Evolutionary conservation across 2,329 filamentous ascomycete genomes (phyloP), one percentile per base, ranked within the genome.

Genomic region (Colletotrichum sp.): DNA sequence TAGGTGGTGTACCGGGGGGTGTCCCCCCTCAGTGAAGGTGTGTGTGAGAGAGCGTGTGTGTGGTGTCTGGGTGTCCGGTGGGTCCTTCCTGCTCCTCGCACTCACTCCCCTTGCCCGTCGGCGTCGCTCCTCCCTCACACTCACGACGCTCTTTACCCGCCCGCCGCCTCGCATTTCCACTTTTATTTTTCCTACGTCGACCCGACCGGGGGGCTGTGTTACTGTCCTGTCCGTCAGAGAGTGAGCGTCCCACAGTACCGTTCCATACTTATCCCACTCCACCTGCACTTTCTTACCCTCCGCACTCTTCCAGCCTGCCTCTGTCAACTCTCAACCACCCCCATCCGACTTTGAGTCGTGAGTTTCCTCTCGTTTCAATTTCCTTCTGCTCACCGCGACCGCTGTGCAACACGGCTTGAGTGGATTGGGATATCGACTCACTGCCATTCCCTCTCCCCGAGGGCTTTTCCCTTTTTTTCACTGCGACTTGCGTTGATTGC

Each of bases 231-330:
- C 71, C 65, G 70, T 76, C 74, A 74, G 70, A 74, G 74, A 71
- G 57, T 64, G 12, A 60, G 52, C 57, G 66, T 22, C 36, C 61
- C 61, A 64, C 61, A 19, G 32, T 13, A 25, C n/a, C 55, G 52
- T 67, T 75, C 61, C 71, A 76, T 76, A 76, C 74, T 74, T 76
- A 76, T 76, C 74, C 74, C 72, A 64, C 74, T 76, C 74, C 72
- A 76, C 74, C 74, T 76, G 74, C 74, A 76, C 74, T 74, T n/a
- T 76, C 74, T 57, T 59, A 69, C 74, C 12, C 71, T 74, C 70
- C 74, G 64, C 74, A 60, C 48, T 30, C 13, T 66, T 65, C n/a
- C 59, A 27, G 65, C 28, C 59, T 74, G 64, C 64, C 48, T 69
- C 32, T 69, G 71, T 66, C 59, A 74, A 69, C 71, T 55, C 32